A percentile compares a stretch with the other conserved stretches of the same genome.
Evolutionary conservation across 129 eudicot genomes (phyloP).

Genomic region (Flaveria sonorensis): DNA sequence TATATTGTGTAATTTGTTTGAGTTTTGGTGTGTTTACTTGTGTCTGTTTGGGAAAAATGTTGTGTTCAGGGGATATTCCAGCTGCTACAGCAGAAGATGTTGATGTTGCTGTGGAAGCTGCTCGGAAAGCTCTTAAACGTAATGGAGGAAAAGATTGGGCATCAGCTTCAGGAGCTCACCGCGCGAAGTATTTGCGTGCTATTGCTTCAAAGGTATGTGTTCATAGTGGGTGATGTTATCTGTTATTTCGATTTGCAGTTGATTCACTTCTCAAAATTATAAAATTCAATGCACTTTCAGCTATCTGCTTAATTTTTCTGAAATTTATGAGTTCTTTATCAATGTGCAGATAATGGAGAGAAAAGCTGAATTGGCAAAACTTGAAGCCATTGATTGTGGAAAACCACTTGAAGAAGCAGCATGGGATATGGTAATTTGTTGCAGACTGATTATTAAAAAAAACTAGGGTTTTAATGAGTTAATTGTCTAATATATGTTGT

Average conservation of each 20-base stretch:
- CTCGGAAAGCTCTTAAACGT: conserved; percentile 50
- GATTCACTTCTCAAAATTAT: background rate
- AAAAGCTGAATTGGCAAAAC: conserved; percentile 60
- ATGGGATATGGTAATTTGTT: conserved; percentile 71
- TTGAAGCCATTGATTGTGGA: conserved; percentile 77
- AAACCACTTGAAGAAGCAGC: conserved; percentile 83
- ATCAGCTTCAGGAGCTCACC: conserved; percentile 75
- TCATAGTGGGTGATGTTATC: background rate
- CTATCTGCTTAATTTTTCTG: background rate
- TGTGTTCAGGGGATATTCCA: conserved; percentile 65
- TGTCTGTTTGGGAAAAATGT: background rate
- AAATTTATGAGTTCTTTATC: conserved; percentile 6
- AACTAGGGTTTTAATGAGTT: background rate
- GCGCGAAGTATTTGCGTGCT: conserved; percentile 87
- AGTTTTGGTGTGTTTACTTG: conserved; percentile 16
- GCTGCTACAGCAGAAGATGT: conserved; percentile 80
- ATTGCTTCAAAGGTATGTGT: conserved; percentile 76
- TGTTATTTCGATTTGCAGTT: background rate
- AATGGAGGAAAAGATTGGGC: conserved; percentile 78
- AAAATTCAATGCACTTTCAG: background rate
- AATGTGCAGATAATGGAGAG: conserved; percentile 58
- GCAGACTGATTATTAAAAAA: background rate
- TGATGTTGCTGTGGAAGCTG: conserved; percentile 66
- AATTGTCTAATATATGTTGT: background rate
- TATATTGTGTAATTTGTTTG: background rate